phyloP scores from a whole-genome alignment of 164 flowering plant species.

The Vitis vinifera region ASM3070453v1 NC_081811.1:7980001-7980500 shows the following conservation, averaged over 20 bases:
- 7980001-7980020: no score
- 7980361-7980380: background rate
- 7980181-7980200: no score
- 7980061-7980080: no score
- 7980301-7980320: background rate
- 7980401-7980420: background rate
- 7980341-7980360: background rate
- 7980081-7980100: no score
- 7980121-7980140: background rate
- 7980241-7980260: constrained; percentile 1
- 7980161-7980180: background rate
- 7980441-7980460: background rate
- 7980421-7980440: background rate
- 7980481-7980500: background rate
- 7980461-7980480: background rate
- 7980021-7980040: no score
- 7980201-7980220: no score
- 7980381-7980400: background rate
- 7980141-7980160: background rate
- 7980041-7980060: no score
- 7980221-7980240: background rate
- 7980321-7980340: constrained; percentile 11
- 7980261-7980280: constrained; percentile 4
- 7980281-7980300: background rate
- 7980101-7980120: no score